These are phyloP conservation scores for Gossypium davidsonii DNA, from an alignment of 441 rosid species.

Conservation along the genomic window DNA sequence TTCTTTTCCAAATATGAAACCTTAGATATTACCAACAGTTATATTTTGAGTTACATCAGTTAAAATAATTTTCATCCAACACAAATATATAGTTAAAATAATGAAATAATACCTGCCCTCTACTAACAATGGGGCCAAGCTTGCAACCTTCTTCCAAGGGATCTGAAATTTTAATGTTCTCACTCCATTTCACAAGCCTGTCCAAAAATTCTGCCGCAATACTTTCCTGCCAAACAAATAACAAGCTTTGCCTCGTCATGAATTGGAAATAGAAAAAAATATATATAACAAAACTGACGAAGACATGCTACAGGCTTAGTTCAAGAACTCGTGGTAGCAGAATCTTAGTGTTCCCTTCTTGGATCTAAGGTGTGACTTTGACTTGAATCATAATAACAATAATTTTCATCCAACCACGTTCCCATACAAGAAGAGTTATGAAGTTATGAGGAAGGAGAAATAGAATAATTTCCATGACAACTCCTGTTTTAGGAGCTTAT, in stretches of 20 bases:
- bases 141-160: slow-evolving; percentile 92
- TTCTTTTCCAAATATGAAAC: neutral
- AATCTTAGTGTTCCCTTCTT: neutral
- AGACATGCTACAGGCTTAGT: neutral
- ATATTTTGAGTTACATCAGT: neutral
- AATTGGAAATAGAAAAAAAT: neutral
- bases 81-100: neutral
- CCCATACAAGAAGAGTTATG: neutral
- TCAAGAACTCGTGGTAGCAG: neutral
- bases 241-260: neutral
- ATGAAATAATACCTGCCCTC: slow-evolving; percentile 51
- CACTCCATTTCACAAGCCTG: slow-evolving; percentile 73
- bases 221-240: slow-evolving; percentile 45
- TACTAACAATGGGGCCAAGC: slow-evolving; percentile 88
- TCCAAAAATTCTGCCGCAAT: slow-evolving; percentile 69
- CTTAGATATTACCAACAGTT: neutral
- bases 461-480: neutral
- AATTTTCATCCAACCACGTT: neutral
- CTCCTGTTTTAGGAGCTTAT: neutral
- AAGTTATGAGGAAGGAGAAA: neutral
- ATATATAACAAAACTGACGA: neutral
- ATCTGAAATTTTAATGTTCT: slow-evolving; percentile 82
- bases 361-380: slow-evolving; percentile 6
- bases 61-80: neutral
- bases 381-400: neutral